phyloP scores from a whole-genome alignment of 139 green algal genomes.

The Closterium sp. region DNA sequence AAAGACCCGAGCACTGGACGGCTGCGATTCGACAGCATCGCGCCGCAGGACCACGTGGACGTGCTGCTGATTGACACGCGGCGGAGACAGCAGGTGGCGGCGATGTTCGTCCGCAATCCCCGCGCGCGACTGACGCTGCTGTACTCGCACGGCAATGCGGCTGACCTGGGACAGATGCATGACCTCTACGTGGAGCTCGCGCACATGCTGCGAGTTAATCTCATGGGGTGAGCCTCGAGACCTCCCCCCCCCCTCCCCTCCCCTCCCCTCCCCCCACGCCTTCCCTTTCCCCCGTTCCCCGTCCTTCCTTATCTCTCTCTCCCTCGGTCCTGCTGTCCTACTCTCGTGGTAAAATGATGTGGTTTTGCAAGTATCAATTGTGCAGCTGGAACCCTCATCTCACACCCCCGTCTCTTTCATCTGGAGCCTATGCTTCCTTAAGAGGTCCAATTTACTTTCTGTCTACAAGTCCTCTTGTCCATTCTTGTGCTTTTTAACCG shows the following conservation, averaged over 20 bases:
- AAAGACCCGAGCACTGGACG: conserved; percentile 21
- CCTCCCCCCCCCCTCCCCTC: not conserved
- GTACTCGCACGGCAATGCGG: conserved; percentile 90
- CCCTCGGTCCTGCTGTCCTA: no score
- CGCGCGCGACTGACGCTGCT: conserved; percentile 65
- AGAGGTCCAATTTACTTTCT: no score
- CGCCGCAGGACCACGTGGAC: conserved; percentile 35
- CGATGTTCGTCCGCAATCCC: conserved; percentile 59
- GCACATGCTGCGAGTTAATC: conserved; percentile 68
- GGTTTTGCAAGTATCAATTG: no score
- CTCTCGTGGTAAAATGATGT: no score
- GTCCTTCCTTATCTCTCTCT: not conserved
- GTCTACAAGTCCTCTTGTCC: no score
- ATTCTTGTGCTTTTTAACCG: no score
- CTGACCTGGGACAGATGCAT: conserved; percentile 89
- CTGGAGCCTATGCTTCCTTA: no score
- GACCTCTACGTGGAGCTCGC: conserved; percentile 74
- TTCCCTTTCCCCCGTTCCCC: not conserved
- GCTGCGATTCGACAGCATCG: conserved; percentile 30
- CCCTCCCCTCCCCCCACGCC: not conserved
- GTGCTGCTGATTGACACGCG: conserved; percentile 48
- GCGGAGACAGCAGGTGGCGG: conserved; percentile 53
- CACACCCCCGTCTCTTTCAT: no score
- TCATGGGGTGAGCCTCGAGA: conserved; percentile 60
- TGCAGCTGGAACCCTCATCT: no score